phyloP scores from a whole-genome alignment of 441 rosid genomes.

The Pelargonium cotyledonis region DNA sequence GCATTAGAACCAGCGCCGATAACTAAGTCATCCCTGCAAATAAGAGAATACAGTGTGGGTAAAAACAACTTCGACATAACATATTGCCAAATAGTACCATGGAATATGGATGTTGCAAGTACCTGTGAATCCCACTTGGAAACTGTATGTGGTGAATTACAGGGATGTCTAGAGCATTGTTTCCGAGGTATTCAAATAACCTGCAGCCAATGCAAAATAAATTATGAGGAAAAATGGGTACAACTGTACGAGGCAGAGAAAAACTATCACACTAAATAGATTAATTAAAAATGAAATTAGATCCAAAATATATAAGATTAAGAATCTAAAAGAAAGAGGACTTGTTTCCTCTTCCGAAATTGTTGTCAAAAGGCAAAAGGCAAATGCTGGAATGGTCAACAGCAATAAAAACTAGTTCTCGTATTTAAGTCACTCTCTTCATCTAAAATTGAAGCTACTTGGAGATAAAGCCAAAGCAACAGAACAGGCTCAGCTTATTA shows the following conservation, averaged over 20 bases:
- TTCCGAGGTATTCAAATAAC: constrained; percentile 74
- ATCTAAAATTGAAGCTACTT: background rate
- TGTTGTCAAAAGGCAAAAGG: too few relatives aligned
- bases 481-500: constrained; percentile 19
- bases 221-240: constrained; percentile 13
- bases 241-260: background rate
- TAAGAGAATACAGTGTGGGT: constrained; percentile 15
- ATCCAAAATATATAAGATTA: background rate
- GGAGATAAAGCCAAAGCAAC: background rate
- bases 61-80: constrained; percentile 10
- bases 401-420: background rate
- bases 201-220: constrained; percentile 31
- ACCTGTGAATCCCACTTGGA: constrained; percentile 72
- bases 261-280: background rate
- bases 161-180: constrained; percentile 58
- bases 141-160: constrained; percentile 88
- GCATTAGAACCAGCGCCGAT: constrained; percentile 77
- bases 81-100: background rate
- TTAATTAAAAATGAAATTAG: background rate
- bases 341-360: too few relatives aligned
- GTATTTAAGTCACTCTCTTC: background rate
- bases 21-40: constrained; percentile 83
- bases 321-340: background rate
- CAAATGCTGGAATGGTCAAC: background rate
- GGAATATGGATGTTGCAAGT: constrained; percentile 15